Evolutionary conservation across 2,329 filamentous ascomycete genomes (phyloP), one percentile per base, ranked within the genome.

Genomic region (Diplodia corticola): DNA sequence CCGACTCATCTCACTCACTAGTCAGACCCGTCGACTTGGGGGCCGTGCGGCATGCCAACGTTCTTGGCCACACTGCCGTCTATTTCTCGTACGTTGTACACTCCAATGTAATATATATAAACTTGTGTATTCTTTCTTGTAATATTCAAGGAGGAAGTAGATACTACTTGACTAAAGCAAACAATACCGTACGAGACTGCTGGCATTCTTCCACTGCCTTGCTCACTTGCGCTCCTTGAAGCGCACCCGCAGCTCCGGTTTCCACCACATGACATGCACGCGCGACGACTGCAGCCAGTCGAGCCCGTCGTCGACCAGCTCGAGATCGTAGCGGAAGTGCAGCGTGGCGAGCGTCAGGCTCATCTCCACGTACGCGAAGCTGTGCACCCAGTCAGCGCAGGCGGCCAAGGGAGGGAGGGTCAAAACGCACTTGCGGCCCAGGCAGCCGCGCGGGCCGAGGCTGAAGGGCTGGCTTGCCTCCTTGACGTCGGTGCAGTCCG

Each of bases 321-420:
- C 69, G 35, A 77, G 65, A 68, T 79, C 76, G 53, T 78, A 79
- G 7, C 71, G 71, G 69, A 70, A 78, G 1, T 78, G 46, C 55
- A 79, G 55, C 65, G 76, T 77, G 5, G 75, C 71, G n/a, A 79
- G 48, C 15, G 78, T 74, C 13, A 79, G 60, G 5, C 74, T 69
- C 68, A 77, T 74, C 65, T 79, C 76, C 12, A 73, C 72, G 60
- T 74, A 74, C 2, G 77, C 77, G 13, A 79, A 68, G 48, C 69
- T 71, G 20, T 30, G 13, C 9, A 10, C 13, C 17, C 12, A 22
- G 68, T 65, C 65, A 73, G 48, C 48, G 9, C 12, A 50, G 13
- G 3, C 7, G 44, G 7, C 20, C 4, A 6, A 12, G 48, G 20
- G 10, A 7, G 48, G 48, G 3, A 28, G 9, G n/a, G n/a, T n/a